Evolutionary conservation across 768 basidiomycete genomes (phyloP).

Genomic region (Hydnomerulius pinastri): DNA sequence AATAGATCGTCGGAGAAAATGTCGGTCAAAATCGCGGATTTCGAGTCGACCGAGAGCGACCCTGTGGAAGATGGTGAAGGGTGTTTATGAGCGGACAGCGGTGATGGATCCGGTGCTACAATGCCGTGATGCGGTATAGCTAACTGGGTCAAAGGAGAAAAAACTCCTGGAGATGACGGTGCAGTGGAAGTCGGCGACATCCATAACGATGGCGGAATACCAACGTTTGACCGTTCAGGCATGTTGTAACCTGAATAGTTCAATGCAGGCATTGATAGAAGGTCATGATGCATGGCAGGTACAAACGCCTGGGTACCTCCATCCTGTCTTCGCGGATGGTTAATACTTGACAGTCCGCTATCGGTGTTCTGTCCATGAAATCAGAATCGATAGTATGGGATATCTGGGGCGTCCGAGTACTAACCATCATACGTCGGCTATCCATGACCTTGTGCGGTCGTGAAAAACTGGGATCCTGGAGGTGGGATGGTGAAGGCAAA

Average conservation of each 20-base stretch:
- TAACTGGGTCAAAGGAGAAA: conserved; percentile 41
- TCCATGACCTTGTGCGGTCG: conserved; percentile 15
- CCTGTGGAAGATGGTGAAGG: conserved; percentile 44
- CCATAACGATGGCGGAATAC: conserved; percentile 78
- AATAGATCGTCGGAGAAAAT: conserved; percentile 75
- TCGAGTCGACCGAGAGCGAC: conserved; percentile 51
- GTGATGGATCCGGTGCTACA: conserved; percentile 32
- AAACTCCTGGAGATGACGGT: conserved; percentile 43
- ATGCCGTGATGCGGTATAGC: conserved; percentile 37
- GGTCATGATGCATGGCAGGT: conserved; percentile 13
- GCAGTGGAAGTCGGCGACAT: conserved; percentile 71
- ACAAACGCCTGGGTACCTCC: conserved; percentile 7
- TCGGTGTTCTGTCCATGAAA: conserved; percentile 17
- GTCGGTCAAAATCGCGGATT: conserved; percentile 66
- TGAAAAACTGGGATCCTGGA: conserved; percentile 5
- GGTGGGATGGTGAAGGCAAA: conserved; percentile 13
- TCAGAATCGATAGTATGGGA: not conserved
- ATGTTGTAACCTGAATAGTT: conserved; percentile 28
- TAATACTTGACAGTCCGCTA: conserved; percentile 16
- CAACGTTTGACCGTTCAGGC: conserved; percentile 52
- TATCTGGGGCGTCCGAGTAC: not conserved
- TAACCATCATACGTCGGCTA: conserved; percentile 17
- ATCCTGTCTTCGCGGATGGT: conserved; percentile 15
- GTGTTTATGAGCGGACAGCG: conserved; percentile 37
- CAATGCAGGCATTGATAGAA: conserved; percentile 19